Evolutionary conservation across 371 early-diverging fungal genomes (phyloP).

Genomic region (Circinella umbellata): DNA sequence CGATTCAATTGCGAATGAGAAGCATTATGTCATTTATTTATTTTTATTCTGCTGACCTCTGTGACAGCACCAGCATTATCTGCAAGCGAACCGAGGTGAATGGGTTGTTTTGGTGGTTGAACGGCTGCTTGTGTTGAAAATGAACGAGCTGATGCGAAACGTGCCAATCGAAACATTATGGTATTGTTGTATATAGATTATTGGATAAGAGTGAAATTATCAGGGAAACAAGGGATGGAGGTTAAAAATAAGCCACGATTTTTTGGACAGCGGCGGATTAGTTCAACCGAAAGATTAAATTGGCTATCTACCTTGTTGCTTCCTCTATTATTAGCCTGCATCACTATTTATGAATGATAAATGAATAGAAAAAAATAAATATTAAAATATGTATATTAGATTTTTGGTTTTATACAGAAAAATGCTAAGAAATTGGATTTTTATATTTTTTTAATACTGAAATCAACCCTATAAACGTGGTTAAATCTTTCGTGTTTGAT

Average conservation of each 20-base stretch:
- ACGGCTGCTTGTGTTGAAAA: constrained; percentile 38
- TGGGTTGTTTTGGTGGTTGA: constrained; percentile 35
- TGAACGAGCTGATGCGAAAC: constrained; percentile 19
- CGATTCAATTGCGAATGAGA: no score
- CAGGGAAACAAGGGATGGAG: background rate
- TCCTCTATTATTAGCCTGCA: no score
- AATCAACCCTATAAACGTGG: no score
- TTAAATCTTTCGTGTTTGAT: no score
- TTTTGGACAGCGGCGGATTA: background rate
- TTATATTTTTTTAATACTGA: no score
- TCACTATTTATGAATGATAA: no score
- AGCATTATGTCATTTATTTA: background rate
- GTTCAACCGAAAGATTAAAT: background rate
- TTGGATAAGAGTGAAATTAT: background rate
- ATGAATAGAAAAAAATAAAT: no score
- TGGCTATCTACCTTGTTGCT: no score
- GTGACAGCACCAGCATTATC: constrained; percentile 56
- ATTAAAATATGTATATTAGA: no score
- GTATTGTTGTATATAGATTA: background rate
- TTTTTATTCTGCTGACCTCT: constrained; percentile 33
- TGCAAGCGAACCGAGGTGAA: constrained; percentile 46
- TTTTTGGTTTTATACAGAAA: no score
- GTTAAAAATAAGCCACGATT: background rate
- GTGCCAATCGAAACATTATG: constrained; percentile 14
- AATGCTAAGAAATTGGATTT: no score